These are phyloP conservation scores for Starmerella potacharoeniae DNA, from an alignment of 805 yeast species.

Conservation along the genomic window DNA sequence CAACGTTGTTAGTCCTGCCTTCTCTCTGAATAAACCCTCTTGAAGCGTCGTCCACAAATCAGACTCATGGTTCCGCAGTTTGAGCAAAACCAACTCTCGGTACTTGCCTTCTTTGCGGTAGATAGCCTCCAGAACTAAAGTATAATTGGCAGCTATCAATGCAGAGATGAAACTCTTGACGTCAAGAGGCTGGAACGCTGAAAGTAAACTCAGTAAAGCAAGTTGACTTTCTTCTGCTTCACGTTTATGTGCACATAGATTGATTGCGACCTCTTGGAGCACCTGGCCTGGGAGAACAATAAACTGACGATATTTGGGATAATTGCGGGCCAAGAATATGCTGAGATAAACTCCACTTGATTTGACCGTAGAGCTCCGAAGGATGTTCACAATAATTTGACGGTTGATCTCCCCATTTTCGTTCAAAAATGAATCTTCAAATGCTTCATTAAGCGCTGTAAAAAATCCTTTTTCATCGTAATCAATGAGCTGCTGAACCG, in stretches of 20 bases:
- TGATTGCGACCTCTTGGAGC: slow-evolving; percentile 3
- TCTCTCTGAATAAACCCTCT: slow-evolving; percentile 3
- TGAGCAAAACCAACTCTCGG: slow-evolving; percentile 8
- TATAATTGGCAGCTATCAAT: slow-evolving; percentile 45
- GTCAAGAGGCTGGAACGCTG: slow-evolving; percentile 52
- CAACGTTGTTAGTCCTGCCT: not conserved
- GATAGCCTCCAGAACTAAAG: slow-evolving; percentile 46
- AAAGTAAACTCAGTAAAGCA: slow-evolving; percentile 60
- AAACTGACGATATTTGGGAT: slow-evolving; percentile 78
- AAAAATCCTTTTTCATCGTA: slow-evolving; percentile 36
- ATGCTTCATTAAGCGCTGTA: slow-evolving; percentile 62
- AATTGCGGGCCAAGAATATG: slow-evolving; percentile 66
- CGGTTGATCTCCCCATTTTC: slow-evolving; percentile 44
- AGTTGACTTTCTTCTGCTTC: slow-evolving; percentile 43
- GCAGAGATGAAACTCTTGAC: slow-evolving; percentile 39
- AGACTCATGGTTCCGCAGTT: slow-evolving; percentile 1
- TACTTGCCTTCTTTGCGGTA: slow-evolving; percentile 30
- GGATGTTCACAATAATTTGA: slow-evolving; percentile 65
- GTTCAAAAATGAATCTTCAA: slow-evolving; percentile 69
- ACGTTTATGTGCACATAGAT: slow-evolving; percentile 22
- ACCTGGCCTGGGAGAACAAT: slow-evolving; percentile 49
- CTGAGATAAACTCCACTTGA: slow-evolving; percentile 38
- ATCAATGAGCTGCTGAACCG: slow-evolving; percentile 1
- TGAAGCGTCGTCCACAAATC: slow-evolving; percentile 8
- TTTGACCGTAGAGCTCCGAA: slow-evolving; percentile 33